These are phyloP conservation scores for Petrea volubilis DNA, from an alignment of 257 asterid species.

Conservation along the genomic window DNA sequence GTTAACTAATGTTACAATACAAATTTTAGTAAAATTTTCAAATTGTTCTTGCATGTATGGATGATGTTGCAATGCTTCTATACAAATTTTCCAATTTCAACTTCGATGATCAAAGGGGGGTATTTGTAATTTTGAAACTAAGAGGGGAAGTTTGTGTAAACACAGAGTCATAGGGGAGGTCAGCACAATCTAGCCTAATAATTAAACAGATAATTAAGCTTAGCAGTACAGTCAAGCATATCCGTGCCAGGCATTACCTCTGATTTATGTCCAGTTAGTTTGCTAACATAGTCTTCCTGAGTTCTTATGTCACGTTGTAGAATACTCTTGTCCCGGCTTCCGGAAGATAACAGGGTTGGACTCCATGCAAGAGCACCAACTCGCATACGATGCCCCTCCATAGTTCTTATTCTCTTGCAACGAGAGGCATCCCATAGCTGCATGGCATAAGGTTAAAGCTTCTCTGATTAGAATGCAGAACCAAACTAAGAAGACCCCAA, in stretches of 20 bases:
- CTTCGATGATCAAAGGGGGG: too few relatives aligned
- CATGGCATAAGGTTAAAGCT: constrained; percentile 18
- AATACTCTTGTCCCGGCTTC: constrained; percentile 93
- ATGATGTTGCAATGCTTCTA: too few relatives aligned
- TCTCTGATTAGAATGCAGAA: neutral
- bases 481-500: neutral
- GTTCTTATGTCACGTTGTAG: constrained; percentile 89
- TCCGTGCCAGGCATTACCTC: constrained; percentile 62
- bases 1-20: too few relatives aligned
- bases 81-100: too few relatives aligned
- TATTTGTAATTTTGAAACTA: too few relatives aligned
- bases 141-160: too few relatives aligned
- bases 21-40: too few relatives aligned
- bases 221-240: neutral
- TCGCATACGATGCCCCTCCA: constrained; percentile 91
- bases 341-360: constrained; percentile 73
- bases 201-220: too few relatives aligned
- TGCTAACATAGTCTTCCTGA: constrained; percentile 74
- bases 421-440: constrained; percentile 96
- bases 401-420: constrained; percentile 83
- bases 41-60: too few relatives aligned
- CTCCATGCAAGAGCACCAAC: constrained; percentile 99
- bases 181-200: too few relatives aligned
- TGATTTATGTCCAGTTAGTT: constrained; percentile 89
- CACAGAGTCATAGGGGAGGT: too few relatives aligned